Base-by-base conservation (phyloP, 2,329 filamentous ascomycete species). In the Alternaria sp. region DNA sequence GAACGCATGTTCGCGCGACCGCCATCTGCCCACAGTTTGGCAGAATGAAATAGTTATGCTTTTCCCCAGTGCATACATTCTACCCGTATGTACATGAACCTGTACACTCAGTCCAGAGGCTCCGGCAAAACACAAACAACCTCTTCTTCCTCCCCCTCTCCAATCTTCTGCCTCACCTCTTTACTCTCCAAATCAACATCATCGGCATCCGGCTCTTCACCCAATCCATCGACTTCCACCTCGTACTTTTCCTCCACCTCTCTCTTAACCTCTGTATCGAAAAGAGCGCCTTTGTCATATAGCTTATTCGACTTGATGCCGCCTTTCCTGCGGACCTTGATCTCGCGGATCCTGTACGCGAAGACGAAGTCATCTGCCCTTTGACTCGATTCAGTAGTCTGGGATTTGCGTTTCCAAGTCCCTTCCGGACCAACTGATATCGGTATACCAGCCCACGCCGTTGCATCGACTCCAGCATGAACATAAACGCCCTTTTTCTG, bases 281-380 rank as follows among this genome's bases (percentile, higher is more conserved):
- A 51, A 14, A 51, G 23, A 6, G 48, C 48, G 14, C 36, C 36
- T 26, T 40, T 51, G 11, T 51, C 48, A 51, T 40, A 40, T n/a
- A 51, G 36, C 34, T 23, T 40, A 26, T 51, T 10, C 36, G 48
- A 51, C 28, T 39, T 58, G 17, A 51, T 23, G n/a, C 50, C 60
- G 5, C 42, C 60, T 26, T 52, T 60, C 50, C 37, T 48, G 29
- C 33, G 53, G 13, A 59, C 58, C 29, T 33, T 53, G n/a, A 58
- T 51, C 36, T 62, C 55, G 5, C 59, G 48, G 11, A 65, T 24
- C 29, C 58, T 50, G 54, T 55, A 56, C 51, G 61, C 58, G 56
- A 56, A 63, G 17, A 56, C 51, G 51, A 53, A 61, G 14, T 53
- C 58, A 31, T 28, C 57, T 24, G 29, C 42, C 37, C 31, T 50